Conservation (phyloP, 208 protist genomes). For the Trypanosoma avium region DNA sequence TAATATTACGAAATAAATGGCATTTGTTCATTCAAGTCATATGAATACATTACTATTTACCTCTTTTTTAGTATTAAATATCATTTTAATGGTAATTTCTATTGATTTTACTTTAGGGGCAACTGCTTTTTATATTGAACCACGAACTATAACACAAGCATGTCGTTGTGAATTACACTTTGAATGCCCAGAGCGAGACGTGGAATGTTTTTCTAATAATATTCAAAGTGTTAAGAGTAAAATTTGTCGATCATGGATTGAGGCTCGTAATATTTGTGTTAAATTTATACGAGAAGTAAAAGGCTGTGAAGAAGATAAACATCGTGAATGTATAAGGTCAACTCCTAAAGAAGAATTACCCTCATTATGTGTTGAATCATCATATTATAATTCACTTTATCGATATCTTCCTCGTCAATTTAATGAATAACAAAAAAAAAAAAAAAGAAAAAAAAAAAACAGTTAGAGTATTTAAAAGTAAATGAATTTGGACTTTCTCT, state of each 20-base stretch:
- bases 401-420: slow-evolving; percentile 26
- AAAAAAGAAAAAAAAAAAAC: neutral
- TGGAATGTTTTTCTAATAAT: slow-evolving; percentile 26
- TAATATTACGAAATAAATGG: no score
- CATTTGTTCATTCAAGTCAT: no score
- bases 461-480: neutral
- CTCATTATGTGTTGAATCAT: slow-evolving; percentile 20
- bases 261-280: slow-evolving; percentile 30
- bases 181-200: slow-evolving; percentile 15
- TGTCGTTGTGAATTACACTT: slow-evolving; percentile 33
- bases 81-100: no score
- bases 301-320: slow-evolving; percentile 6
- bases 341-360: slow-evolving; percentile 28
- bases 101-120: slow-evolving; percentile 5
- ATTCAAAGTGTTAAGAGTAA: slow-evolving; percentile 10
- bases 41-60: no score
- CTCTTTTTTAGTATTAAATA: no score
- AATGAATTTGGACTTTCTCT: no score
- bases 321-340: slow-evolving; percentile 25
- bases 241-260: slow-evolving; percentile 41
- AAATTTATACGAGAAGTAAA: neutral
- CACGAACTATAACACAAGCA: slow-evolving; percentile 32
- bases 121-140: neutral
- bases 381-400: slow-evolving; percentile 42
- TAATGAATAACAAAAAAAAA: neutral